Evolutionary conservation across 2,329 filamentous ascomycete genomes (phyloP), one percentile per base, ranked within the genome.

Genomic region (Mycosphaerella arachidis): DNA sequence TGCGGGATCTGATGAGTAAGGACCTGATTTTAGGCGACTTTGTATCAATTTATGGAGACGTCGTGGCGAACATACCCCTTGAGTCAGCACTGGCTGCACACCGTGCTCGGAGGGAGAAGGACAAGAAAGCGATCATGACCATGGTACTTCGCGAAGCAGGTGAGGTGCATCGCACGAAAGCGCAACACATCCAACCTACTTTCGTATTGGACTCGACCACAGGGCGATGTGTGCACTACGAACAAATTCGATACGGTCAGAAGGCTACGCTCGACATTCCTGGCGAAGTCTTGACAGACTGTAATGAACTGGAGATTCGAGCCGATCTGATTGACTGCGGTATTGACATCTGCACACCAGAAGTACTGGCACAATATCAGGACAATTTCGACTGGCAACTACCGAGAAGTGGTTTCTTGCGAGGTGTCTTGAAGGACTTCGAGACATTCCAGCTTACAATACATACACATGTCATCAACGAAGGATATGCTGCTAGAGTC

Each of bases 361-460:
- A 97, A 71, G 92, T 97, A 8, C 83, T 97, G 48, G 92, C 92
- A 7, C 78, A 97, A 59, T 99, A 94, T 91, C 94, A 92, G 8
- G 94, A 99, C 76, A 96, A 92, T 72, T 99, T 97, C 70, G 93
- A 99, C 74, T 97, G 96, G 74, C 92, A 97, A 73, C 83, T 92
- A 7, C 91, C 93, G 1, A 85, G 92, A 57, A 88, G 88, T 69
- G 91, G 96, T 70, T 97, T 96, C 69, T 77, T 99, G 37, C 90
- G 92, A 72, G 92, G 92, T 60, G 92, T 97, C 1, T 79, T 99
- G 56, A 97, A 97, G 77, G 94, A 99, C 73, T 96, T 91, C 79
- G 94, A 99, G 73, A 81, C 97, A 58, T 97, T 97, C 74, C 92
- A 92, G 60, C 96, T 97, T 78, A 92, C 91, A n/a, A 91, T 99